Conservation (phyloP, 2,329 filamentous ascomycete species). For the Talaromyces sp. region DNA sequence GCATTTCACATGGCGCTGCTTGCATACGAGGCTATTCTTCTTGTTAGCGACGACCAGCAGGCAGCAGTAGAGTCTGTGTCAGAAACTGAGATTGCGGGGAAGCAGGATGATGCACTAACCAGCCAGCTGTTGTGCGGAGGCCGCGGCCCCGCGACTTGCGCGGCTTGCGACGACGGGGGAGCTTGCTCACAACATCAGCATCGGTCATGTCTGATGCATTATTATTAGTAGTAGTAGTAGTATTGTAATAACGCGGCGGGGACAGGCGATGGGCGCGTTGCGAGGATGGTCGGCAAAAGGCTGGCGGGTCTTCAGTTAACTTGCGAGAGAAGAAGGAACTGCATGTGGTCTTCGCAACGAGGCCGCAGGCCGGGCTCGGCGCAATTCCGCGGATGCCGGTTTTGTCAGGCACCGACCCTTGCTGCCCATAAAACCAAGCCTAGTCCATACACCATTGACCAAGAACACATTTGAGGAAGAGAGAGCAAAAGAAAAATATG, state of each 20-base stretch:
- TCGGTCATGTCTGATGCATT: too few species aligned
- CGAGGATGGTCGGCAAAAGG: too few species aligned
- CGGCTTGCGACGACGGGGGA: background rate
- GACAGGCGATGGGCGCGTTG: too few species aligned
- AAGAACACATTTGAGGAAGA: background rate
- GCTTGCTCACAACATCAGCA: background rate
- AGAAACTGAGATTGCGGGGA: background rate
- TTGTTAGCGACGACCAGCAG: background rate
- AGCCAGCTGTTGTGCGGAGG: conserved; percentile 4
- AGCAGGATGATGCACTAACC: background rate
- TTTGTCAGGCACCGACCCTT: background rate
- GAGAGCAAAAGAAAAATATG: background rate
- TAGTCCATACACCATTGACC: background rate
- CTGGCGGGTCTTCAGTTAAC: too few species aligned
- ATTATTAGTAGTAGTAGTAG: too few species aligned
- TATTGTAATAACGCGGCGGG: too few species aligned
- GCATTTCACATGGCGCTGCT: conserved; percentile 26
- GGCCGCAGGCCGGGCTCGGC: too few species aligned
- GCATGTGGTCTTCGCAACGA: too few species aligned
- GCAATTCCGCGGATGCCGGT: background rate
- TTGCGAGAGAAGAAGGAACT: too few species aligned
- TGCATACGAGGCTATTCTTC: conserved; percentile 20
- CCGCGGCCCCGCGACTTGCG: conserved; percentile 2
- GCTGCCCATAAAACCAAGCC: background rate
- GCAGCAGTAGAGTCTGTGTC: too few species aligned